Evolutionary conservation across 2,329 filamentous ascomycete species (phyloP).

Genomic region (Lachnellula arida): DNA sequence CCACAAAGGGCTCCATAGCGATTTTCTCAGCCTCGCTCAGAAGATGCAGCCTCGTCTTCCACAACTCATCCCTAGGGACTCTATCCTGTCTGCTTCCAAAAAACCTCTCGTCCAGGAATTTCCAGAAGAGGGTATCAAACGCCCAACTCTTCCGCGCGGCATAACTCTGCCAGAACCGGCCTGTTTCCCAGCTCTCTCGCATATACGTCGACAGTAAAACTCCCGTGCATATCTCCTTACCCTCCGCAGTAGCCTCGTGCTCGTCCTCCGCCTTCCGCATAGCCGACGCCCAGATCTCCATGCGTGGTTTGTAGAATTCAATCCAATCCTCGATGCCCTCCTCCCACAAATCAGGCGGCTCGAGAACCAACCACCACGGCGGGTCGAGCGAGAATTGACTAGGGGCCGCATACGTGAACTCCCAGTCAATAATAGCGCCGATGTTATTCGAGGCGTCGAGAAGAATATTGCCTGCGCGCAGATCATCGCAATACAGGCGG

Average conservation of each 20-base stretch:
- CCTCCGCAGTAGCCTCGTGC: slow-evolving; percentile 16
- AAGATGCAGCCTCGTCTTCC: slow-evolving; percentile 27
- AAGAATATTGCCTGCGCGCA: slow-evolving; percentile 32
- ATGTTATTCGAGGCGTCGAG: not conserved
- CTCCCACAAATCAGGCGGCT: not conserved
- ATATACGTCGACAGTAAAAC: slow-evolving; percentile 29
- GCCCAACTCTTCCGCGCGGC: slow-evolving; percentile 18
- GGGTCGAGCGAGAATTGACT: not conserved
- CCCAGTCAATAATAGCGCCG: not conserved
- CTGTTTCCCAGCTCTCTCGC: slow-evolving; percentile 35
- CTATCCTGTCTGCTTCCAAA: slow-evolving; percentile 28
- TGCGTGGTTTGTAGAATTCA: slow-evolving; percentile 29
- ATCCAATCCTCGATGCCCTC: slow-evolving; percentile 28
- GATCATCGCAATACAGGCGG: slow-evolving; percentile 33
- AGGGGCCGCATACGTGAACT: slow-evolving; percentile 29
- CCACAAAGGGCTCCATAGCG: slow-evolving; percentile 30
- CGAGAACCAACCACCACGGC: slow-evolving; percentile 15
- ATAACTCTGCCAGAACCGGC: slow-evolving; percentile 33
- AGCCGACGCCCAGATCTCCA: slow-evolving; percentile 32
- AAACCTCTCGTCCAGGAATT: slow-evolving; percentile 32
- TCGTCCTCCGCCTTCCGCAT: slow-evolving; percentile 33
- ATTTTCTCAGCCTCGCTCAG: slow-evolving; percentile 25
- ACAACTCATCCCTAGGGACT: slow-evolving; percentile 20
- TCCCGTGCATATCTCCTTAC: not conserved
- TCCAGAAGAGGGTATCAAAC: slow-evolving; percentile 38